A percentile compares a stretch with the other conserved stretches of the same genome.
Conservation (phyloP, 163 green algal genomes). For the Chlamydomonas reinhardtii region DNA sequence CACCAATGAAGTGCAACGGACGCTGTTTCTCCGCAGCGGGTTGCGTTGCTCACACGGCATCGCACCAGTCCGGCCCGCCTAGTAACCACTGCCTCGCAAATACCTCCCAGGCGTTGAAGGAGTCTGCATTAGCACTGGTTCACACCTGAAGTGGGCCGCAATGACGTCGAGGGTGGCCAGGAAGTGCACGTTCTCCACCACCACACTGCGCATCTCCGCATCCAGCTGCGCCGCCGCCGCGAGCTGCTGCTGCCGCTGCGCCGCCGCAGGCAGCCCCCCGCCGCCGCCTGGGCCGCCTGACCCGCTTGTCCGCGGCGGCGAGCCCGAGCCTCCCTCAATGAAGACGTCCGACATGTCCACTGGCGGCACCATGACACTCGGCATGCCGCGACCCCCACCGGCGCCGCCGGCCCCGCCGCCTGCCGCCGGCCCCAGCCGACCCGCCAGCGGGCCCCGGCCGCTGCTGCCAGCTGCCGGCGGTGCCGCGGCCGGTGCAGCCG, state of each 20-base stretch:
- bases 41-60: too few relatives aligned
- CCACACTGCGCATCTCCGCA: slow-evolving; percentile 37
- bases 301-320: neutral
- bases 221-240: slow-evolving; percentile 18
- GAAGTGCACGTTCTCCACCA: slow-evolving; percentile 40
- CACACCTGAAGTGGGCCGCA: slow-evolving; percentile 25
- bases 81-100: too few relatives aligned
- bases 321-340: slow-evolving; percentile 26
- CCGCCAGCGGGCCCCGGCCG: neutral
- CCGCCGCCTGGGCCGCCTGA: neutral
- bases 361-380: neutral
- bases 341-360: slow-evolving; percentile 23
- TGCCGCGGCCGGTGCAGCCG: neutral
- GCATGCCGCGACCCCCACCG: too few relatives aligned
- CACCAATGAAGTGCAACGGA: too few relatives aligned
- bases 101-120: too few relatives aligned
- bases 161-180: slow-evolving; percentile 5
- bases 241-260: slow-evolving; percentile 1
- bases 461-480: neutral
- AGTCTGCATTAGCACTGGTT: too few relatives aligned
- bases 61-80: too few relatives aligned
- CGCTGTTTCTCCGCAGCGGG: too few relatives aligned
- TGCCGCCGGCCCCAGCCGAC: neutral
- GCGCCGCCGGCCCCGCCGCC: too few relatives aligned
- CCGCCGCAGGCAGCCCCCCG: too few relatives aligned